These are phyloP conservation scores for Calonectria naviculata DNA, from an alignment of 2,329 filamentous ascomycete species.

Conservation along the genomic window DNA sequence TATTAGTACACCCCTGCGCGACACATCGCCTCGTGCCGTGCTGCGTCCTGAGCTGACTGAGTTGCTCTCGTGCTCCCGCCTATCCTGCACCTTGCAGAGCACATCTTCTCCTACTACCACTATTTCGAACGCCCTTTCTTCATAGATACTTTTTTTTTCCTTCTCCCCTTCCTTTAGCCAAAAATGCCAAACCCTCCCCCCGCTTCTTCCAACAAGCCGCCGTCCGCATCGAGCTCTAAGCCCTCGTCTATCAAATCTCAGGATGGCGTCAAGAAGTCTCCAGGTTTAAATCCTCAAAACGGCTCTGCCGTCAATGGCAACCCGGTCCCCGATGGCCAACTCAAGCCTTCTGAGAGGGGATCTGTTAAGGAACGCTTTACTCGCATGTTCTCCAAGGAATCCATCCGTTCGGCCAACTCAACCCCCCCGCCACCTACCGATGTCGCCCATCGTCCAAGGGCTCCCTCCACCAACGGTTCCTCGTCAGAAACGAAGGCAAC, in stretches of 20 bases:
- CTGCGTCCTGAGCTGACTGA: slow-evolving; percentile 27
- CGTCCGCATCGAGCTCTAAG: slow-evolving; percentile 59
- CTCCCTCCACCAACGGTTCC: slow-evolving; percentile 51
- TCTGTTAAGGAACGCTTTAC: slow-evolving; percentile 74
- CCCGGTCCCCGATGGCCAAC: slow-evolving; percentile 29
- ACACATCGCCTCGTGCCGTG: slow-evolving; percentile 35
- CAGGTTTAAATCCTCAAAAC: slow-evolving; percentile 53
- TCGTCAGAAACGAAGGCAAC: slow-evolving; percentile 50
- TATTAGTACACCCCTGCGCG: slow-evolving; percentile 34
- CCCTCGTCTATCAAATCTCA: slow-evolving; percentile 62
- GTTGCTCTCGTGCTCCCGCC: slow-evolving; percentile 26
- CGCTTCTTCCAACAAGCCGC: slow-evolving; percentile 46
- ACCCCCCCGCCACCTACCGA: slow-evolving; percentile 49
- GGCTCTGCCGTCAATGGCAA: slow-evolving; percentile 45
- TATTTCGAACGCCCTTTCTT: not conserved
- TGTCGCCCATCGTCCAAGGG: slow-evolving; percentile 46
- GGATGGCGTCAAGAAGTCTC: slow-evolving; percentile 54
- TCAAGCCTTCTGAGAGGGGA: slow-evolving; percentile 59
- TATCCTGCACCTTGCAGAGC: slow-evolving; percentile 29
- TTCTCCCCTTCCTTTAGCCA: slow-evolving; percentile 12
- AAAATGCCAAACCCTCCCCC: slow-evolving; percentile 47
- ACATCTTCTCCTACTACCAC: slow-evolving; percentile 24
- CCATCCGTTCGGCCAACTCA: slow-evolving; percentile 45
- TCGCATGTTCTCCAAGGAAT: slow-evolving; percentile 73
- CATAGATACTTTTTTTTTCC: not conserved